Evolutionary conservation across 129 eudicot genomes (phyloP), one percentile per base, ranked within the genome.

Genomic region (Chrysanthemum makinoi): DNA sequence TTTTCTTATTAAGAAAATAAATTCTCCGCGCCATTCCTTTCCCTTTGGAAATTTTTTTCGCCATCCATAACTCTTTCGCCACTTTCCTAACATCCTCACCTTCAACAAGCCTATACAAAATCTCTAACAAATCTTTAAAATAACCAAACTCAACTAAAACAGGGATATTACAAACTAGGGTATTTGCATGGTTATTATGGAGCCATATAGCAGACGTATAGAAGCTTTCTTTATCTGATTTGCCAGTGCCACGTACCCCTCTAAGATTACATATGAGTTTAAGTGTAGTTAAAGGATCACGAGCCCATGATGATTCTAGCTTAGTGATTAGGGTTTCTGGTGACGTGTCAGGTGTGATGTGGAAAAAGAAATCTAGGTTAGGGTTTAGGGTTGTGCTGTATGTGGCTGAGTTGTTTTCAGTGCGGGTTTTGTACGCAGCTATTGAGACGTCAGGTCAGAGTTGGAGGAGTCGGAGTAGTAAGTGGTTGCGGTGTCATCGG

Each of bases 161-260:
- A 15, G 67, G 61, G 5, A 84, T 30, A 65, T 84, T 84, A 9
- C 13, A 58, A 2, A 80, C 80, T 49, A 84, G 77, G 35, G 84
- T 80, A 47, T 77, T 72, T 6, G 80, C 80, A 55, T 84, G 85
- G 80, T 80, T 70, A 2, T 73, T 68, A 74, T 74, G 78, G 58
- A 73, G 78, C 88, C 88, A 83, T 10, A 80, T n/a, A 14, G 88
- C 88, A 4, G 82, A 75, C 1, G 77, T 70, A 66, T 72, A 80
- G 63, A 84, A 84, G 59, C 71, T 61, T 24, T 72, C 77, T 26
- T 76, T 83, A 33, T 80, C 77, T 2, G 70, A 56, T 61, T 84
- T 76, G 3, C 85, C 83, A 1, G 81, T 1, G 77, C 75, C 3
- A 39, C 46, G 46, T 39, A 39, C 7, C 10, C 77, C 77, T 48